Evolutionary conservation across 2,329 filamentous ascomycete species (phyloP).

Genomic region (Verticillium dahliae): DNA sequence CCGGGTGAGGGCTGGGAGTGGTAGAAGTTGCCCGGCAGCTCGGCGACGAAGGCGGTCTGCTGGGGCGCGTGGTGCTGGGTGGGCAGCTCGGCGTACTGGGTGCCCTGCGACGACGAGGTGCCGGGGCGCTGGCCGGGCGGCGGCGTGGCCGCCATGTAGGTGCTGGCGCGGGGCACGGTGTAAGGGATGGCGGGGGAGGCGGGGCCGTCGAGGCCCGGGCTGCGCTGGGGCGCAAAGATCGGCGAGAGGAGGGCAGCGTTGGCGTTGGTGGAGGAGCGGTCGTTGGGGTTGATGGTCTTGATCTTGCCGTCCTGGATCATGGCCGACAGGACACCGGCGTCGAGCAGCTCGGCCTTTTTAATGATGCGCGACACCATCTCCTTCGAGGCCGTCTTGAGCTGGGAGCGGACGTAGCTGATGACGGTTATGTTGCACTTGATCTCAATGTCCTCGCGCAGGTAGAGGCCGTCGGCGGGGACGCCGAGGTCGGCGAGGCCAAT

Average conservation of each 20-base stretch:
- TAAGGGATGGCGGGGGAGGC: conserved; percentile 1
- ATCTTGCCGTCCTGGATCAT: conserved; percentile 62
- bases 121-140: not conserved
- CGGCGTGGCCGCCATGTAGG: conserved; percentile 3
- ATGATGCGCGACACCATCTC: conserved; percentile 63
- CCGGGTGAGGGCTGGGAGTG: conserved; percentile 25
- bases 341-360: conserved; percentile 64
- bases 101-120: not conserved
- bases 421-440: conserved; percentile 63
- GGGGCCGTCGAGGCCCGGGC: conserved; percentile 13
- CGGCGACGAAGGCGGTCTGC: conserved; percentile 19
- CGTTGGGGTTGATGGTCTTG: conserved; percentile 50
- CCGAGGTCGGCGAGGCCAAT: conserved; percentile 53
- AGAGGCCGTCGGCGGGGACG: conserved; percentile 57
- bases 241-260: conserved; percentile 5
- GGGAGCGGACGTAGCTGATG: conserved; percentile 58
- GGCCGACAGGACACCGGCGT: conserved; percentile 57
- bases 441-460: conserved; percentile 64
- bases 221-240: conserved; percentile 3
- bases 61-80: conserved; percentile 12
- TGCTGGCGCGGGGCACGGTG: conserved; percentile 16
- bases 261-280: conserved; percentile 29
- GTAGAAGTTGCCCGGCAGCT: conserved; percentile 44
- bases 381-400: conserved; percentile 59
- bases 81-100: conserved; percentile 9